Percentiles rank a stretch among this genome's conserved stretches.
Conservation (phyloP, 2,329 filamentous ascomycete genomes). For the Fusarium udum region DNA sequence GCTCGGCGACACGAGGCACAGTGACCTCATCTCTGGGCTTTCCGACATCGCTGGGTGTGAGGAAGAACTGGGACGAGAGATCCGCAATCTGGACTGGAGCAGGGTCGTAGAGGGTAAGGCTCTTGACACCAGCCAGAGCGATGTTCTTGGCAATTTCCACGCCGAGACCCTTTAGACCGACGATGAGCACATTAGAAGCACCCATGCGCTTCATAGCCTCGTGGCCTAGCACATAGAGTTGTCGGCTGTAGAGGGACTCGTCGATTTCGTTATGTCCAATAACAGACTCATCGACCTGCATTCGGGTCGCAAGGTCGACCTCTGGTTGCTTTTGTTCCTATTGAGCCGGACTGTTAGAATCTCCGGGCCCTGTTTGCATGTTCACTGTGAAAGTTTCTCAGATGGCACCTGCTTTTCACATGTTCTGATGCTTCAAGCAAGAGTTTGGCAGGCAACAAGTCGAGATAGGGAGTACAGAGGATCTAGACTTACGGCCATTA, state of each 20-base stretch:
- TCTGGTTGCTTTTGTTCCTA: slow-evolving; percentile 65
- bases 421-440: not conserved
- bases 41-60: slow-evolving; percentile 86
- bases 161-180: slow-evolving; percentile 91
- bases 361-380: not conserved
- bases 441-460: not conserved
- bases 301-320: slow-evolving; percentile 70
- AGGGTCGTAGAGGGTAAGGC: slow-evolving; percentile 91
- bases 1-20: slow-evolving; percentile 87
- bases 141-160: slow-evolving; percentile 99
- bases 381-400: not conserved
- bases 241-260: slow-evolving; percentile 77
- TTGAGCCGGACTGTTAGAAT: slow-evolving; percentile 11
- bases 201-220: slow-evolving; percentile 99
- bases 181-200: slow-evolving; percentile 91
- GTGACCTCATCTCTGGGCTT: slow-evolving; percentile 90
- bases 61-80: slow-evolving; percentile 97
- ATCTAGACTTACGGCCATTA: slow-evolving; percentile 65
- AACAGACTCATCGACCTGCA: slow-evolving; percentile 72
- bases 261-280: slow-evolving; percentile 70
- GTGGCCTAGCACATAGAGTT: slow-evolving; percentile 76
- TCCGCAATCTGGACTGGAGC: slow-evolving; percentile 84
- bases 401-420: slow-evolving; percentile 1
- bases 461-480: not conserved
- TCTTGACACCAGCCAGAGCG: slow-evolving; percentile 97